Evolutionary conservation across 192 early-diverging fungal species (phyloP), one percentile per base, ranked within the genome.

Genomic region (Podila epigama): DNA sequence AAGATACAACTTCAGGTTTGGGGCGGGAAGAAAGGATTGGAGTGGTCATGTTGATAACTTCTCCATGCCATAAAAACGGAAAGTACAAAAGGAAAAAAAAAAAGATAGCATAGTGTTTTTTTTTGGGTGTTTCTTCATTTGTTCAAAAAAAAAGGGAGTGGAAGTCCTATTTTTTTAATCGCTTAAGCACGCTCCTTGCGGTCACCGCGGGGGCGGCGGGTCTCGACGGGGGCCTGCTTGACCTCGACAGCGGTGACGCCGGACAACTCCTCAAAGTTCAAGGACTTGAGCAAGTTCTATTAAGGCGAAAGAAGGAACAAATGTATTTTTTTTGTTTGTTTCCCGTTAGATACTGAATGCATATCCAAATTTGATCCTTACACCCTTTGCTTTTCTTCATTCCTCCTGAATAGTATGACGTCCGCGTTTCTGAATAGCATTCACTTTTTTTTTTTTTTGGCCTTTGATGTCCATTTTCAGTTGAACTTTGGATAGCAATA

Each of bases 261-360:
- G 55, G 90, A 82, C 80, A 99, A 85, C 85, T 90, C 92, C 81
- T 98, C 97, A 83, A 97, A 92, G 92, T 95, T 95, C 78, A 98
- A 86, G 65, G 92, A 86, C 92, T 99, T 99, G 83, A 99, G 91
- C 81, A 99, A 90, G 62, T 89, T 91, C 92, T 91, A 73, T 56
- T 51, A 80, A 69, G 48, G 75, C 12, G 56, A 27, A 60, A 18
- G 16, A 58, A 61, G 37, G 25, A 32, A 20, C 22, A 20, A 57
- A 64, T 35, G 51, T 15, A 25, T n/a, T 22, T 12, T 7, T 18
- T 35, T 16, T 62, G 31, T 15, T 61, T 61, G n/a, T 16, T 51
- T 36, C 15, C 33, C 10, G n/a, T 41, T 39, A 20, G 42, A 20
- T 48, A 48, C 53, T 28, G n/a, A n/a, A n/a, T n/a, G n/a, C n/a